Base-by-base conservation (phyloP, 345 rosid genomes). In the Schrenkiella parvula region DNA sequence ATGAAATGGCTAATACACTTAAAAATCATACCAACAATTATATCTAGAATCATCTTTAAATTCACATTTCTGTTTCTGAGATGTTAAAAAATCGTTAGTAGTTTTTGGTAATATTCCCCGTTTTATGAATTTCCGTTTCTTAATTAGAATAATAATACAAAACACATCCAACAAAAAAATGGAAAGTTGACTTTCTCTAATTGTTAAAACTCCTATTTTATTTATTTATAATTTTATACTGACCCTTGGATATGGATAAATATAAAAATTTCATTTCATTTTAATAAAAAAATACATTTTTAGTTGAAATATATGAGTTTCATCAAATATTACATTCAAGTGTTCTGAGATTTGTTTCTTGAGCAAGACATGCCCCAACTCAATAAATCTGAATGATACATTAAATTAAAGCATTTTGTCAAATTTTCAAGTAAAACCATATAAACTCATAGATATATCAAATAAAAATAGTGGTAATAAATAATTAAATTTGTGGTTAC, bases 361-460 rank as follows among this genome's bases (percentile, higher is more conserved):
- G 25, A 70, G 28, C 31, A 50, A 43, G 21, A 56, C 18, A 69
- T 69, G 65, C 43, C 64, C 17, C 50, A 38, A 29, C 39, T 66
- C 26, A 53, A 39, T 26, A 67, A 39, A 53, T 28, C 29, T 39
- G 4, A 14, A 38, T 52, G 51, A 67, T 26, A 28, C 72, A 52
- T 28, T 1, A 67, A 52, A 35, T 11, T 57, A 28, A 35, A 19
- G 18, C 46, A 58, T 12, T 23, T 37, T 57, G 5, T 34, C 63
- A 15, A 54, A 29, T 3, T n/a, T 61, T 15, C 9, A 9, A 25
- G 56, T 14, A 29, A 15, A 17, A 21, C 53, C 10, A 41, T 4
- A 35, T 11, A 11, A 59, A 32, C 64, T 58, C 64, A 21, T 64
- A 42, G 0, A 29, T n/a, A n/a, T n/a, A n/a, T n/a, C 34, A 28